A percentile compares a stretch with the other conserved stretches of the same genome.
phyloP scores from a whole-genome alignment of 148 eudicot species.

The Chenopodium suecicum region DNA sequence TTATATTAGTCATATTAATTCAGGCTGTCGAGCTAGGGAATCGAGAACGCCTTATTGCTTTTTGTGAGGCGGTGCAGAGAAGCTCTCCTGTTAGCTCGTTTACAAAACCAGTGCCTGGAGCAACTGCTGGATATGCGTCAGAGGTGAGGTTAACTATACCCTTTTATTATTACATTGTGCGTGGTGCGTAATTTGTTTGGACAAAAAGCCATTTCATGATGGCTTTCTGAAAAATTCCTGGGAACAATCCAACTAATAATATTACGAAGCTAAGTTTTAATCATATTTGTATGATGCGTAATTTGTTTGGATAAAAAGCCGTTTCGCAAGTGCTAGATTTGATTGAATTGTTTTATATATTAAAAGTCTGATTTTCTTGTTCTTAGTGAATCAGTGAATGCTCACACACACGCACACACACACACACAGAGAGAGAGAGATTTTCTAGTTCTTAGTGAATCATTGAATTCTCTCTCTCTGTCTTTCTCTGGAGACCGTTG shows the following conservation, averaged over 20 bases:
- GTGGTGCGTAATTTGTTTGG: neutral
- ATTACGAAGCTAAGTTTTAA: neutral
- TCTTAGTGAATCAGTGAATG: neutral
- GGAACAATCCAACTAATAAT: neutral
- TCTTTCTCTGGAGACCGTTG: neutral
- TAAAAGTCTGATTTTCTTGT: neutral
- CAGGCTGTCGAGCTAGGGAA: slow-evolving; percentile 92
- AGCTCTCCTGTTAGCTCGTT: slow-evolving; percentile 90
- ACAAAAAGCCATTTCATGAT: neutral
- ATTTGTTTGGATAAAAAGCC: neutral
- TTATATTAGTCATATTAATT: neutral
- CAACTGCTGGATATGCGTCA: slow-evolving; percentile 92
- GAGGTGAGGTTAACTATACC: slow-evolving; percentile 49
- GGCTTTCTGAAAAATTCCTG: neutral
- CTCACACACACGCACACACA: no score
- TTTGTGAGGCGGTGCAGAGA: slow-evolving; percentile 95
- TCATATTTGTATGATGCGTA: neutral
- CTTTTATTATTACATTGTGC: neutral
- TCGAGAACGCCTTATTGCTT: slow-evolving; percentile 78
- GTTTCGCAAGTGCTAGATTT: neutral
- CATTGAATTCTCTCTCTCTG: no score
- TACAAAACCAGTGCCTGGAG: slow-evolving; percentile 80
- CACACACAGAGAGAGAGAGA: neutral
- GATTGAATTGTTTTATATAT: neutral
- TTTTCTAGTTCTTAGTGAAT: neutral